phyloP scores from a whole-genome alignment of 1,139 yeast species.

The Pneumocystis wakefieldiae region DNA sequence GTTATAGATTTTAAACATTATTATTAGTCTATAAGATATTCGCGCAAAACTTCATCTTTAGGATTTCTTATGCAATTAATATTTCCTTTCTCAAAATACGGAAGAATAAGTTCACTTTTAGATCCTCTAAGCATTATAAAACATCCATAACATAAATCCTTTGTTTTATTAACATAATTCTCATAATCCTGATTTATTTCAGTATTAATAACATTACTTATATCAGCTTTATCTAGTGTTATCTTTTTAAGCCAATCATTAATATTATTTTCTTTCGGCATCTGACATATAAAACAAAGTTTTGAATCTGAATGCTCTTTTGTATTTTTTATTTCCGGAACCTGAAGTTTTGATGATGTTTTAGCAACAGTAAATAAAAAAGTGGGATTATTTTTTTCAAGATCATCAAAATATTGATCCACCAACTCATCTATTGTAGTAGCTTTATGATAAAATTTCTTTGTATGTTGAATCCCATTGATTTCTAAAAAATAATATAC shows the following conservation, averaged over 20 bases:
- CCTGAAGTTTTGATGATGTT: conserved; percentile 66
- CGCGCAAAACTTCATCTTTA: conserved; percentile 6
- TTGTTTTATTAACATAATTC: neutral
- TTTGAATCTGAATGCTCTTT: conserved; percentile 9
- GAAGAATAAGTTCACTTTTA: neutral
- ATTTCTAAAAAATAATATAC: conserved; percentile 4
- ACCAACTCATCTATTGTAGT: conserved; percentile 55
- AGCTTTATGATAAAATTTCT: neutral
- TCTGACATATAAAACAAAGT: conserved; percentile 29
- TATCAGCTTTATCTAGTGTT: conserved; percentile 47
- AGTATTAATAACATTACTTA: neutral
- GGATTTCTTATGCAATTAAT: conserved; percentile 1
- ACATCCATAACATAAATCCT: conserved; percentile 15
- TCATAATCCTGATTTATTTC: neutral
- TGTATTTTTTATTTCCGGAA: conserved; percentile 22
- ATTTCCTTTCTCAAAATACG: conserved; percentile 9
- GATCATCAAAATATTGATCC: conserved; percentile 51
- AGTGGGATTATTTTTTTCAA: conserved; percentile 75
- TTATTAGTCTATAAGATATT: conserved; percentile 8
- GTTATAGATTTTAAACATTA: neutral
- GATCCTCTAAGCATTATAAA: conserved; percentile 11
- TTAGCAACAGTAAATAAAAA: conserved; percentile 87
- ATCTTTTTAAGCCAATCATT: conserved; percentile 55
- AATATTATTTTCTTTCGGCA: conserved; percentile 32
- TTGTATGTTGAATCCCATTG: conserved; percentile 1